phyloP scores from a whole-genome alignment of 1,139 yeast genomes.

The Yamadazyma dendronema region DNA sequence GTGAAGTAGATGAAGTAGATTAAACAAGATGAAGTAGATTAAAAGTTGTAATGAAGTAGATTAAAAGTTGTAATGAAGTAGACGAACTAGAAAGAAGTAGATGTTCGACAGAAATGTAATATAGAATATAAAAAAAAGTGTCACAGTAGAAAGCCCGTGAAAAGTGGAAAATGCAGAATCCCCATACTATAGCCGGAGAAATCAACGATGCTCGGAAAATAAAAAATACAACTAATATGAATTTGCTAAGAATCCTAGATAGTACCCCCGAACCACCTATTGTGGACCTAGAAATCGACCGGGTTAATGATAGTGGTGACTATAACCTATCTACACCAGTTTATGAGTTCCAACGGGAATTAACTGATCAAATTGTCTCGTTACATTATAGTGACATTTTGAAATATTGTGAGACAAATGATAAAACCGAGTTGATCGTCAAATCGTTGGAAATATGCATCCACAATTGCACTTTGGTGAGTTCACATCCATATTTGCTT shows the following conservation, averaged over 20 bases:
- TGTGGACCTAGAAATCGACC: constrained; percentile 49
- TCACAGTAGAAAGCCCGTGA: too few relatives aligned
- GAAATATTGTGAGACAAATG: constrained; percentile 75
- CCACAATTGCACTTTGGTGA: constrained; percentile 71
- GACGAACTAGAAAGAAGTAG: too few relatives aligned
- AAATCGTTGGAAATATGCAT: constrained; percentile 73
- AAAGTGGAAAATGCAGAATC: too few relatives aligned
- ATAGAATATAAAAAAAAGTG: too few relatives aligned
- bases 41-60: too few relatives aligned
- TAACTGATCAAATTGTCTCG: constrained; percentile 91
- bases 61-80: too few relatives aligned
- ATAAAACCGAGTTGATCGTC: constrained; percentile 54
- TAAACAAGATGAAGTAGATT: too few relatives aligned
- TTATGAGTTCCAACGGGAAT: constrained; percentile 83
- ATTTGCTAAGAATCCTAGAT: constrained; percentile 71
- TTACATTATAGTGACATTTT: constrained; percentile 88
- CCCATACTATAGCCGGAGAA: too few relatives aligned
- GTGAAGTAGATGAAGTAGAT: neutral
- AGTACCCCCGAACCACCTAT: constrained; percentile 84
- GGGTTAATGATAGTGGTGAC: constrained; percentile 54
- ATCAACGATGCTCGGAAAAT: too few relatives aligned
- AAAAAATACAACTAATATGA: constrained; percentile 44
- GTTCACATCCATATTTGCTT: constrained; percentile 84
- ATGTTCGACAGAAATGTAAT: too few relatives aligned
- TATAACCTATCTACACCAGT: constrained; percentile 83